Base-by-base conservation (phyloP, 495 filamentous ascomycete species). In the Amniculicola lignicola region DNA sequence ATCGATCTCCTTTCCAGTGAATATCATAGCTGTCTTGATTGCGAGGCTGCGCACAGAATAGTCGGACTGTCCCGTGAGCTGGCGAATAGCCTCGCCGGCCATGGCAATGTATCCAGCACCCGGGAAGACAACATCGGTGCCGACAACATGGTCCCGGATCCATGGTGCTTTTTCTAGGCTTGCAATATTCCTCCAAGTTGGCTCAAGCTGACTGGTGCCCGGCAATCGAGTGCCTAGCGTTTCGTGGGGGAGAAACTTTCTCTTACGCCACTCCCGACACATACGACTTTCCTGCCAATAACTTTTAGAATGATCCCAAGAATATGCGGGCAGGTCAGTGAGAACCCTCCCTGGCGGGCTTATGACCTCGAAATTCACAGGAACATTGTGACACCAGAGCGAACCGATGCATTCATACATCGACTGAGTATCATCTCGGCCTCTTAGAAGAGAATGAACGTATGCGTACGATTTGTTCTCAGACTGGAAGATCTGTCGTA, bases 41-140 rank as follows among this genome's bases (percentile, higher is more conserved):
- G 18, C 3, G 4, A 51, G 1, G 18, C 21, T 4, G 21, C 36
- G 31, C 21, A 27, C 36, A 1, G 35, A n/a, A 27, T 24, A 51
- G 23, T 39, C 48, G 48, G 5, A 27, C n/a, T 28, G 24, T 21
- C 18, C 41, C 0, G 40, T 33, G 2, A 54, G 40, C 40, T 79
- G 78, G 0, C 67, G 50, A 27, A 46, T 29, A 12, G 38, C 38
- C 39, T 54, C 51, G 9, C 38, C 51, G 12, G 51, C 51, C 51
- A 54, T 54, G 38, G 3, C 2, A 4, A 54, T 18, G 21, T 54
- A 54, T 1, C 51, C 51, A n/a, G 25, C 51, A 35, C n/a, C 38
- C 19, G 51, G 51, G 29, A 54, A 54, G 33, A 54, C 51, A 33
- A 54, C 45, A 25, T 54, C 38, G 15, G 1, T 25, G 3, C 10